Conservation (phyloP, 768 basidiomycete species). For the Punctularia strigosozonata region DNA sequence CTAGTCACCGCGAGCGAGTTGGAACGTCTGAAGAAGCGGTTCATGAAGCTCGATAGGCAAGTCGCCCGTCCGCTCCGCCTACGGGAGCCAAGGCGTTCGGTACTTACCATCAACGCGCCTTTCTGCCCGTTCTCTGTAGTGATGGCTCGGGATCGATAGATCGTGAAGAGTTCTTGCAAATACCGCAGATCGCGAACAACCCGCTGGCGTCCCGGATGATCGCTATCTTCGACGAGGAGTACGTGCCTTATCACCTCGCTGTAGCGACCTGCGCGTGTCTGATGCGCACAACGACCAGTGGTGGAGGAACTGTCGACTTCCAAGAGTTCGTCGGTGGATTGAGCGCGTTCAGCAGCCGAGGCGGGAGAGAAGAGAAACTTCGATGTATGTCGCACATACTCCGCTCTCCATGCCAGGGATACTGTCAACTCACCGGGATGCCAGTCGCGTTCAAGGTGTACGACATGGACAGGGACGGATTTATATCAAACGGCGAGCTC, state of each 20-base stretch:
- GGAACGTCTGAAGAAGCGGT: conserved; percentile 93
- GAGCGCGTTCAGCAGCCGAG: conserved; percentile 95
- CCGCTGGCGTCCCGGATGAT: conserved; percentile 96
- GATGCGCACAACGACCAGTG: conserved; percentile 34
- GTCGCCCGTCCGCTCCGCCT: conserved; percentile 7
- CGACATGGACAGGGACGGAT: conserved; percentile 96
- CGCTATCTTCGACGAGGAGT: conserved; percentile 99
- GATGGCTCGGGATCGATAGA: conserved; percentile 98
- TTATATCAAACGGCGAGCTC: conserved; percentile 95
- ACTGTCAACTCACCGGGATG: neutral
- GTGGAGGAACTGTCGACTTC: conserved; percentile 97
- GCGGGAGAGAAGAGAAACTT: conserved; percentile 93
- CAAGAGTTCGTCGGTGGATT: conserved; percentile 97
- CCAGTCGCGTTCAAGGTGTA: conserved; percentile 99
- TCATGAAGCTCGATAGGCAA: conserved; percentile 97
- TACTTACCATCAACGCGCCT: neutral
- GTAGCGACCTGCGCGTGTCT: conserved; percentile 2
- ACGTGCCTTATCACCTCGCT: conserved; percentile 21
- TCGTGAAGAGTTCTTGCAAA: conserved; percentile 96
- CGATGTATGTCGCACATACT: conserved; percentile 50
- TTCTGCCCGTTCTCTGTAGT: conserved; percentile 28
- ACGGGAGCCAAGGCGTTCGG: neutral
- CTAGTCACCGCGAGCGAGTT: conserved; percentile 91
- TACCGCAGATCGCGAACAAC: conserved; percentile 98
- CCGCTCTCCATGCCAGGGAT: neutral